Conservation (phyloP, 208 protist genomes). For the Zelonia costaricensis region DNA sequence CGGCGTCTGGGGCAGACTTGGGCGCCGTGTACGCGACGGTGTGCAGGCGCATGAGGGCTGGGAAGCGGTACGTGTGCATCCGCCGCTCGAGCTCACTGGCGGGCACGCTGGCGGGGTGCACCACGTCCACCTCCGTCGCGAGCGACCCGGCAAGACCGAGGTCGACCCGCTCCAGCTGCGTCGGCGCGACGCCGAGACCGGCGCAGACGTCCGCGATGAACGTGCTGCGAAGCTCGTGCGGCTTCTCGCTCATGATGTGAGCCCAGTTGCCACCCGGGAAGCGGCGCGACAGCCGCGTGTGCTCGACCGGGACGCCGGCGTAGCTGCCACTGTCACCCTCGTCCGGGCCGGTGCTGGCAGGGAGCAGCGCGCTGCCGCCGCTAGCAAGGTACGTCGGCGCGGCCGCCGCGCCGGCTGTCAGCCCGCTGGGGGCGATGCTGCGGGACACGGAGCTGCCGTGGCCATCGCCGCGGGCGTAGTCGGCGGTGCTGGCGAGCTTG, state of each 20-base stretch:
- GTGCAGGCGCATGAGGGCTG: conserved; percentile 36
- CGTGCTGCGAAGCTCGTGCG: conserved; percentile 41
- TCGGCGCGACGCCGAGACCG: conserved; percentile 40
- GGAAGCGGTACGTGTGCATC: conserved; percentile 45
- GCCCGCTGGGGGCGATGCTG: background rate
- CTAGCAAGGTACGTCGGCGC: too few species aligned
- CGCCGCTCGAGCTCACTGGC: conserved; percentile 36
- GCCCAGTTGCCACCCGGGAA: conserved; percentile 57
- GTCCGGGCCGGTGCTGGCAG: background rate
- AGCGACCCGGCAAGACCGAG: conserved; percentile 29
- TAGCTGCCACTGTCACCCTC: background rate
- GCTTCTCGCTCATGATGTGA: conserved; percentile 51
- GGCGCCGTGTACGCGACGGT: conserved; percentile 24
- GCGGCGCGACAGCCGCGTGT: conserved; percentile 28
- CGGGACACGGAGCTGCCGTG: background rate
- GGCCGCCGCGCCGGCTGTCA: background rate
- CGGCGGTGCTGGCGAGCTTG: conserved; percentile 7
- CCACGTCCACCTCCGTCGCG: conserved; percentile 37
- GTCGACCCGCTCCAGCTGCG: conserved; percentile 35
- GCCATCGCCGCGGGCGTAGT: conserved; percentile 4
- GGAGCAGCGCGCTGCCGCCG: conserved; percentile 2
- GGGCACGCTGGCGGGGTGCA: conserved; percentile 36
- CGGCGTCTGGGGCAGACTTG: conserved; percentile 45
- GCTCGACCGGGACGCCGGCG: conserved; percentile 3
- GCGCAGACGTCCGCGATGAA: conserved; percentile 47